Evolutionary conservation across 108 stramenopile species (phyloP).

Genomic region (Stephanodiscus minutulus): DNA sequence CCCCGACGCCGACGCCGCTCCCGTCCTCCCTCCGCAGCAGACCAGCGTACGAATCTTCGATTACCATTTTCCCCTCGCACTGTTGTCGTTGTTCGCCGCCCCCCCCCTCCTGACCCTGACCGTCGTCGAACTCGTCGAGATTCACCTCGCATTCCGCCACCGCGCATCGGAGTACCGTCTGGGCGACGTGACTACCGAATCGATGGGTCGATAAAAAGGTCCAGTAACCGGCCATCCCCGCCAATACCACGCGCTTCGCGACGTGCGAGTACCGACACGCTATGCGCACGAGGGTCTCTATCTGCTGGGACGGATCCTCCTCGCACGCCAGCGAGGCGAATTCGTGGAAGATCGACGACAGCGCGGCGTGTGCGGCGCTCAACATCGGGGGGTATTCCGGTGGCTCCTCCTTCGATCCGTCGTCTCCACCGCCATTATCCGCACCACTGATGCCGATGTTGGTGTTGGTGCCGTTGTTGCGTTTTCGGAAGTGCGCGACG

Average conservation of each 20-base stretch:
- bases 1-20: no score
- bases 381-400: constrained; percentile 68
- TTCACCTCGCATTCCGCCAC: constrained; percentile 53
- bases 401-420: constrained; percentile 4
- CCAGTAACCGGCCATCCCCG: constrained; percentile 62
- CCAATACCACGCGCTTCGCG: constrained; percentile 63
- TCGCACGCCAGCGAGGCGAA: constrained; percentile 84
- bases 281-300: constrained; percentile 74
- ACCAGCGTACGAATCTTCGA: constrained; percentile 53
- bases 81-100: no score
- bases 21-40: constrained; percentile 21
- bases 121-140: constrained; percentile 43
- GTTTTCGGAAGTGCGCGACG: constrained; percentile 35
- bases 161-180: constrained; percentile 65
- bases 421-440: constrained; percentile 17
- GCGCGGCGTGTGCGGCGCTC: constrained; percentile 69
- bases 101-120: no score
- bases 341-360: constrained; percentile 77
- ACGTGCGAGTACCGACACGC: constrained; percentile 62
- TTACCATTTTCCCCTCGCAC: constrained; percentile 54
- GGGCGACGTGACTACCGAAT: constrained; percentile 85
- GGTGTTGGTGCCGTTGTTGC: constrained; percentile 9
- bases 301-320: constrained; percentile 63
- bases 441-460: constrained; percentile 10
- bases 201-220: constrained; percentile 79